Evolutionary conservation across 345 rosid genomes (phyloP).

Genomic region (Triadica sebifera): DNA sequence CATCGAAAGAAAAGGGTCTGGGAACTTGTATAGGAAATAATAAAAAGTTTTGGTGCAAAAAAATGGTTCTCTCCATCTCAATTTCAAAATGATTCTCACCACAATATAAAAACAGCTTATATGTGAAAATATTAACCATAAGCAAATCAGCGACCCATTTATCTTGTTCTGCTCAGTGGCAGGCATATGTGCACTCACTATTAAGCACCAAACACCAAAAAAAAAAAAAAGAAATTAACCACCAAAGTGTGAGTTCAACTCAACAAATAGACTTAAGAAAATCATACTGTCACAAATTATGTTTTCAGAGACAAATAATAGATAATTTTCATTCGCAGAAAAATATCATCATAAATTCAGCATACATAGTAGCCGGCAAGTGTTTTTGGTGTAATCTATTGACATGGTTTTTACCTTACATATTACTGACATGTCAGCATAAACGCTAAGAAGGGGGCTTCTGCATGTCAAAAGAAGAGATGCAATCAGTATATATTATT

Average conservation of each 20-base stretch:
- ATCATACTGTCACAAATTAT: neutral
- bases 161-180: neutral
- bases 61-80: neutral
- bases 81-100: neutral
- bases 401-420: conserved; percentile 64
- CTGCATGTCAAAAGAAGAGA: conserved; percentile 41
- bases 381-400: neutral
- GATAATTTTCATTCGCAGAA: neutral
- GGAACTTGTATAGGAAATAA: neutral
- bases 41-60: neutral
- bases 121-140: neutral
- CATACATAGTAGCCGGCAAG: neutral
- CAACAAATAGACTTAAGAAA: neutral
- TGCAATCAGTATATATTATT: neutral
- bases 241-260: neutral
- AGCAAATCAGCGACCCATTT: neutral
- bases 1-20: neutral
- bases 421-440: conserved; percentile 94
- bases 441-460: conserved; percentile 87
- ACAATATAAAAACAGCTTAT: neutral
- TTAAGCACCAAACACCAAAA: neutral
- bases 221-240: too few species aligned
- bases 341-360: neutral
- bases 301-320: neutral
- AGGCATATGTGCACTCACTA: neutral